Conservation (phyloP, 371 early-diverging fungal species). For the Mycotypha africana region DNA sequence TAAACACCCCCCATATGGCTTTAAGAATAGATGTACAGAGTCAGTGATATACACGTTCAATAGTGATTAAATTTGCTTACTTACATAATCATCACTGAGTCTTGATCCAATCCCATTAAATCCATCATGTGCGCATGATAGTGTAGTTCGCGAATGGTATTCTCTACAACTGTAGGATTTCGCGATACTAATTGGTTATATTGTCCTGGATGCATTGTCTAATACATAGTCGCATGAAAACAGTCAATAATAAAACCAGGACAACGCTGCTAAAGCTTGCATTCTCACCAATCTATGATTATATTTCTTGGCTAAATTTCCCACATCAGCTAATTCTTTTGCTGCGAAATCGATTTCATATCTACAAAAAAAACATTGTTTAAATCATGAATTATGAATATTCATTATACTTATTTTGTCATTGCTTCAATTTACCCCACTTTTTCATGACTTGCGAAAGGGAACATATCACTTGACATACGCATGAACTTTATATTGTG, state of each 20-base stretch:
- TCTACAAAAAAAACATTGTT: slow-evolving; percentile 3
- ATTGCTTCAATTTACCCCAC: no score
- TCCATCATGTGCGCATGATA: slow-evolving; percentile 44
- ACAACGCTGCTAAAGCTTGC: no score
- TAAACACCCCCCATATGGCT: slow-evolving; percentile 51
- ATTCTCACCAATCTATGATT: slow-evolving; percentile 36
- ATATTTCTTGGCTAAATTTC: slow-evolving; percentile 31
- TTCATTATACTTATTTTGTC: no score
- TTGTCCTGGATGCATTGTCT: slow-evolving; percentile 50
- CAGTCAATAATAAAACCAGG: no score
- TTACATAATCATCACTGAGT: slow-evolving; percentile 47
- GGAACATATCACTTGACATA: slow-evolving; percentile 42
- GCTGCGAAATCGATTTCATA: slow-evolving; percentile 34
- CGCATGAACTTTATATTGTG: slow-evolving; percentile 43
- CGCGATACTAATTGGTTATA: slow-evolving; percentile 45
- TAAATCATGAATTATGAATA: no score
- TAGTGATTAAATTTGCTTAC: neutral
- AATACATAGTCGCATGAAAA: no score
- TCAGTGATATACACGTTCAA: neutral
- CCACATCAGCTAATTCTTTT: slow-evolving; percentile 23
- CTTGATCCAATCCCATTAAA: slow-evolving; percentile 36
- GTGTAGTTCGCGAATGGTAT: slow-evolving; percentile 32
- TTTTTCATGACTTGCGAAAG: slow-evolving; percentile 40
- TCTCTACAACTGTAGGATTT: slow-evolving; percentile 26
- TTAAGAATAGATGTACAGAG: neutral